A percentile compares a stretch with the other conserved stretches of the same genome.
Evolutionary conservation across 148 eudicot genomes (phyloP).

Genomic region (Pharnaceum exiguum): DNA sequence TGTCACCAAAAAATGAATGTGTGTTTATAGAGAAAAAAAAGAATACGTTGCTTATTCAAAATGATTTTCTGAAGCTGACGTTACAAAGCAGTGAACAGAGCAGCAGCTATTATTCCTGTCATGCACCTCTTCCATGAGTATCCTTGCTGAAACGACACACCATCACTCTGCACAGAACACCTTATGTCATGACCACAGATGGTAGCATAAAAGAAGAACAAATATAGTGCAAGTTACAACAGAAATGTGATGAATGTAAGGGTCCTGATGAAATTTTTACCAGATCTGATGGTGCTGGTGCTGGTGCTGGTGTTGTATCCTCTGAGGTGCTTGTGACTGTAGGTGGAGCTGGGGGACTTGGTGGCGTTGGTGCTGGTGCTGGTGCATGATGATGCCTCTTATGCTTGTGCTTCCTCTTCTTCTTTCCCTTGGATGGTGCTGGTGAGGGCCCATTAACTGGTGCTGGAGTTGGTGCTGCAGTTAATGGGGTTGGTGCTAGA

Average conservation of each 20-base stretch:
- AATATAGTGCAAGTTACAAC: neutral
- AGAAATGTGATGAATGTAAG: neutral
- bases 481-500: slow-evolving; percentile 14
- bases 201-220: neutral
- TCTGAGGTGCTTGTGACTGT: slow-evolving; percentile 27
- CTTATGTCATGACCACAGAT: slow-evolving; percentile 1
- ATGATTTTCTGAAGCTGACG: slow-evolving; percentile 2
- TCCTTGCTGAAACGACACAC: slow-evolving; percentile 35
- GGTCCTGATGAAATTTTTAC: slow-evolving; percentile 22
- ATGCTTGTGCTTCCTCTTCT: slow-evolving; percentile 54
- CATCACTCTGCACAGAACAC: slow-evolving; percentile 49
- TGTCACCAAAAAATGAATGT: slow-evolving; percentile 12
- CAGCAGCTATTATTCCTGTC: slow-evolving; percentile 33
- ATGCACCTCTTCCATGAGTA: slow-evolving; percentile 31
- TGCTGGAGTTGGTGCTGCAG: slow-evolving; percentile 16
- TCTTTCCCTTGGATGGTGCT: slow-evolving; percentile 45
- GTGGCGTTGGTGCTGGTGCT: slow-evolving; percentile 69
- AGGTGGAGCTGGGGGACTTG: slow-evolving; percentile 89
- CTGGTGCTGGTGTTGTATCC: slow-evolving; percentile 68
- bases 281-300: slow-evolving; percentile 76
- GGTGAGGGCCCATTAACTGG: slow-evolving; percentile 29
- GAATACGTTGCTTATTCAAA: slow-evolving; percentile 10
- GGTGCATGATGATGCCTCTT: slow-evolving; percentile 65
- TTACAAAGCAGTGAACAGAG: slow-evolving; percentile 34
- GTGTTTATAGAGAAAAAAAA: slow-evolving; percentile 12